Conservation (phyloP, 768 basidiomycete genomes). For the Russula ochroleuca region DNA sequence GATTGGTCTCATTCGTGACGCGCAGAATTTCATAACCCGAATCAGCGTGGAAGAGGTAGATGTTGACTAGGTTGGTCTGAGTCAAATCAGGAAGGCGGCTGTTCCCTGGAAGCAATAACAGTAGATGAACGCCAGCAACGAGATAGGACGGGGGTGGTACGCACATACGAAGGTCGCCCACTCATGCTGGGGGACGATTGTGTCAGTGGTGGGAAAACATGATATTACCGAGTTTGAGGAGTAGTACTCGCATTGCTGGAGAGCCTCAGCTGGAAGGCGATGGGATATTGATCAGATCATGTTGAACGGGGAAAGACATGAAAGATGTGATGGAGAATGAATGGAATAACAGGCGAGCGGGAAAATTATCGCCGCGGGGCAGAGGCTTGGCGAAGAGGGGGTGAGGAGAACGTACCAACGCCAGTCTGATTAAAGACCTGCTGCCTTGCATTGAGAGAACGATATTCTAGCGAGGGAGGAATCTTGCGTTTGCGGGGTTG, state of each 20-base stretch:
- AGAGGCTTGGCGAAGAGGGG: no score
- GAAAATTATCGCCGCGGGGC: no score
- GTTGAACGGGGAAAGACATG: neutral
- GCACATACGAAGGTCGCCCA: conserved; percentile 77
- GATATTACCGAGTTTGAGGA: conserved; percentile 71
- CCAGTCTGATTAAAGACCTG: conserved; percentile 26
- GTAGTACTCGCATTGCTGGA: conserved; percentile 45
- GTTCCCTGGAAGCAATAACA: conserved; percentile 54
- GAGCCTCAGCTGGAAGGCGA: conserved; percentile 39
- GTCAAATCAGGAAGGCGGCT: conserved; percentile 61
- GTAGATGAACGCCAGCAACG: conserved; percentile 21
- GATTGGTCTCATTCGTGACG: no score
- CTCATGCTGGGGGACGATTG: conserved; percentile 62
- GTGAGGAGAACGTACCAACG: conserved; percentile 22
- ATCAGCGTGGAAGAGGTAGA: no score
- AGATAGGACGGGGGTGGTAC: conserved; percentile 36
- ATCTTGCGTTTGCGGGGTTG: conserved; percentile 29
- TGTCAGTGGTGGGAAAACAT: conserved; percentile 62
- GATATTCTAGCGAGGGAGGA: conserved; percentile 15
- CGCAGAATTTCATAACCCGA: no score
- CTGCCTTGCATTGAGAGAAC: conserved; percentile 21
- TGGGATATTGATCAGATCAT: conserved; percentile 13
- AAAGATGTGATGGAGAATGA: conserved; percentile 9
- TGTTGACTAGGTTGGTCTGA: no score
- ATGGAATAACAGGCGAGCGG: neutral